Evolutionary conservation across 2,329 filamentous ascomycete species (phyloP).

Genomic region (Arthrocladium fulminans): DNA sequence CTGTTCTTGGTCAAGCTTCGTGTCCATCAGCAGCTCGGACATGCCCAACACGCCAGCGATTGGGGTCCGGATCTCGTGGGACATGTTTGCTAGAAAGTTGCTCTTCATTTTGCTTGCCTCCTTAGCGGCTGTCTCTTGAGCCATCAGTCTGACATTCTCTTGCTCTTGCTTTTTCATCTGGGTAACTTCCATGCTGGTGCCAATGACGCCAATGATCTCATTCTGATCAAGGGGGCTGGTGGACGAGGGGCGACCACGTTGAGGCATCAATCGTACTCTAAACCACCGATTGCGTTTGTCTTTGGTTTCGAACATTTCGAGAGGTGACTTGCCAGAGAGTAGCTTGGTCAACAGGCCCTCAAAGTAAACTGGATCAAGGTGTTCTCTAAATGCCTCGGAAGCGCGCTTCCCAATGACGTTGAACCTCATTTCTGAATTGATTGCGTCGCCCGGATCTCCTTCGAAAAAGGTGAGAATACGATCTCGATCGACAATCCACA

Average conservation of each 20-base stretch:
- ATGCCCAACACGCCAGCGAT: slow-evolving; percentile 75
- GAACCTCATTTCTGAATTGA: slow-evolving; percentile 10
- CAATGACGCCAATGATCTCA: slow-evolving; percentile 62
- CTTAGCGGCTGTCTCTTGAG: slow-evolving; percentile 69
- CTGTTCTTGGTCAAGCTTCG: slow-evolving; percentile 59
- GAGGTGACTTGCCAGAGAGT: slow-evolving; percentile 41
- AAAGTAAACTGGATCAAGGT: slow-evolving; percentile 41
- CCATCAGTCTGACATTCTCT: slow-evolving; percentile 61
- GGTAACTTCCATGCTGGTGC: slow-evolving; percentile 71
- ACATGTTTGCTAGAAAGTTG: slow-evolving; percentile 72
- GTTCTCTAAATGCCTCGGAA: slow-evolving; percentile 23
- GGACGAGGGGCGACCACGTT: slow-evolving; percentile 48
- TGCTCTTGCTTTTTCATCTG: slow-evolving; percentile 59
- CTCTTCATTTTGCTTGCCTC: slow-evolving; percentile 73
- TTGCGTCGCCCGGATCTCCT: slow-evolving; percentile 49
- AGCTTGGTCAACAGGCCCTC: slow-evolving; percentile 52
- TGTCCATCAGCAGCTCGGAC: slow-evolving; percentile 64
- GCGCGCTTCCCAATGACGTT: slow-evolving; percentile 25
- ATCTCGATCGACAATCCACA: slow-evolving; percentile 62
- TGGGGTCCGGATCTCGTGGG: slow-evolving; percentile 69
- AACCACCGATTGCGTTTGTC: slow-evolving; percentile 57
- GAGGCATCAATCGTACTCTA: slow-evolving; percentile 61
- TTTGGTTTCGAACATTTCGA: slow-evolving; percentile 57
- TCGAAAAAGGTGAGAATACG: slow-evolving; percentile 60
- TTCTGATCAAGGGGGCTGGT: slow-evolving; percentile 37